Base-by-base conservation (phyloP, 2,329 filamentous ascomycete genomes). In the Epichloe bromicola region DNA sequence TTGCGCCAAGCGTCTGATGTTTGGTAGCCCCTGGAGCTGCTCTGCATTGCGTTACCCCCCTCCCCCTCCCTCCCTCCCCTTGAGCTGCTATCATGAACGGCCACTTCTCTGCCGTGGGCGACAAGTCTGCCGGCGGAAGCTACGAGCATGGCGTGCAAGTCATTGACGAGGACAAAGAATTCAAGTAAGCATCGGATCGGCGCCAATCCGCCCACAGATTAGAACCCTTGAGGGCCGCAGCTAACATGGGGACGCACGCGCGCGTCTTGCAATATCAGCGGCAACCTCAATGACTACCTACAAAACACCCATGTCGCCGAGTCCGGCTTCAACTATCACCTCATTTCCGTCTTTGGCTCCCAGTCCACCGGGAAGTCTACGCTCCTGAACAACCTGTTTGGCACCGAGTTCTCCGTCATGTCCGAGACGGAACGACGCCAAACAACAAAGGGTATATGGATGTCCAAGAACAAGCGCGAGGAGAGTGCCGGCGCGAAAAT, bases 351-450 rank as follows among this genome's bases (percentile, higher is more conserved):
- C 63, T 98, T 98, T 68, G 93, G 93, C 42, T 97, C 91, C 52
- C 93, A 98, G 74, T 97, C 93, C 20, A 98, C 93, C 37, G 93
- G 93, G 60, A 98, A 98, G 73, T 97, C 93, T 44, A 98, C 93
- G 5, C 78, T 98, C 44, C 82, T 98, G 57, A 98, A 98, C 73
- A 78, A 91, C 69, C 82, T 98, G 52, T 98, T 98, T 66, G 88
- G 88, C 56, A 98, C 93, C 58, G 79, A 90, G 52, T 98, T 98
- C 72, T 91, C 88, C 59, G 91, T 98, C 65, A 98, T 98, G 93
- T 88, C 88, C 60, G 93, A 98, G 75, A 78, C 82, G 55, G 89
- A 96, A 68, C 82, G 93, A 57, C 83, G 89, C 55, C 93, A 98
- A 75, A 98, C 93, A 0, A 98, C 93, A 43, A 98, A 97, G 74